Evolutionary conservation across 2,329 filamentous ascomycete species (phyloP).

Genomic region (Stemphylium lycopersici): DNA sequence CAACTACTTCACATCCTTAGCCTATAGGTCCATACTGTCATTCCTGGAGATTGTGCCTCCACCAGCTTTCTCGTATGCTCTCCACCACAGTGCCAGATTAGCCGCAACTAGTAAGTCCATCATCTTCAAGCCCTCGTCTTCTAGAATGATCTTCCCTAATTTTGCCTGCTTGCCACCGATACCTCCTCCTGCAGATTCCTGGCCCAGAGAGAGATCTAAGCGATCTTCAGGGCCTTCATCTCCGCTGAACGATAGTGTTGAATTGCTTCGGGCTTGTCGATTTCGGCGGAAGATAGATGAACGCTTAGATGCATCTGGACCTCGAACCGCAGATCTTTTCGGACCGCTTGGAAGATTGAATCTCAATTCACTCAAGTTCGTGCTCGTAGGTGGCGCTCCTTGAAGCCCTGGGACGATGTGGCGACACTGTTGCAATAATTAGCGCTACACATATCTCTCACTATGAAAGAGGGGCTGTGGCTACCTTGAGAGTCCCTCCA

Average conservation of each 20-base stretch:
- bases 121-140: conserved; percentile 93
- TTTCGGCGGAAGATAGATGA: conserved; percentile 45
- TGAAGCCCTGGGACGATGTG: conserved; percentile 66
- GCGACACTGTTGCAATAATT: conserved; percentile 58
- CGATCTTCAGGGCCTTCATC: conserved; percentile 45
- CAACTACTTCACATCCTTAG: not conserved
- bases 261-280: conserved; percentile 38
- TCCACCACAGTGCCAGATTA: conserved; percentile 94
- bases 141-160: conserved; percentile 88
- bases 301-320: conserved; percentile 39
- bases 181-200: conserved; percentile 84
- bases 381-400: conserved; percentile 41
- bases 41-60: conserved; percentile 2
- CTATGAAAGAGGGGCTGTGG: not conserved
- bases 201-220: conserved; percentile 77
- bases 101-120: conserved; percentile 88
- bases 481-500: conserved; percentile 70
- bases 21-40: conserved; percentile 5
- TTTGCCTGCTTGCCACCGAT: conserved; percentile 87
- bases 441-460: not conserved
- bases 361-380: conserved; percentile 78
- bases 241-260: conserved; percentile 31
- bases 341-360: conserved; percentile 78
- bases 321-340: conserved; percentile 40
- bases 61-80: conserved; percentile 69